Evolutionary conservation across 192 early-diverging fungal genomes (phyloP).

Genomic region (Coemansia sp.): DNA sequence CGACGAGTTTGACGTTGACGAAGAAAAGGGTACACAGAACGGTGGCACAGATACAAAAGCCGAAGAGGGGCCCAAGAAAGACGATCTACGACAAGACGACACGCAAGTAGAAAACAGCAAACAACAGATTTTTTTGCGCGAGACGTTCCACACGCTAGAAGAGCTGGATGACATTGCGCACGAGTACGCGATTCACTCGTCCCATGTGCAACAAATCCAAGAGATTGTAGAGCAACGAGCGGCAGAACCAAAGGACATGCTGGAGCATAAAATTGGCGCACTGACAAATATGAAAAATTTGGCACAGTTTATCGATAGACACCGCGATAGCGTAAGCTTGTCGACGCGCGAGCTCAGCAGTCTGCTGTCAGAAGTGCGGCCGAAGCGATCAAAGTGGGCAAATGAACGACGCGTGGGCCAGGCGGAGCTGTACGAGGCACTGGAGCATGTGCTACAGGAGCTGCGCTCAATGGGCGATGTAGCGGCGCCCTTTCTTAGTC

Average conservation of each 20-base stretch:
- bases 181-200: constrained; percentile 32
- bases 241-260: constrained; percentile 51
- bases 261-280: constrained; percentile 43
- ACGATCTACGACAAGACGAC: neutral
- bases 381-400: constrained; percentile 85
- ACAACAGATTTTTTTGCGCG: constrained; percentile 6
- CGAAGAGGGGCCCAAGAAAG: neutral
- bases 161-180: constrained; percentile 37
- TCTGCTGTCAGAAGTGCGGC: constrained; percentile 73
- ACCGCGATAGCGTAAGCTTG: constrained; percentile 62
- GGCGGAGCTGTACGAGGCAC: constrained; percentile 86
- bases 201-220: constrained; percentile 24
- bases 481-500: constrained; percentile 79
- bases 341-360: constrained; percentile 70
- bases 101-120: neutral
- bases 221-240: constrained; percentile 27
- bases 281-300: constrained; percentile 65
- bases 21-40: neutral
- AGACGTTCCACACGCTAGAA: constrained; percentile 49
- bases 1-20: constrained; percentile 35
- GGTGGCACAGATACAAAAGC: neutral
- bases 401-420: constrained; percentile 83
- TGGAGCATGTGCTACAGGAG: constrained; percentile 79
- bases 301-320: constrained; percentile 70
- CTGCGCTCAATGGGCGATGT: constrained; percentile 81